Evolutionary conservation across 2,329 filamentous ascomycete genomes (phyloP).

Genomic region (Thermoascus crustaceus): DNA sequence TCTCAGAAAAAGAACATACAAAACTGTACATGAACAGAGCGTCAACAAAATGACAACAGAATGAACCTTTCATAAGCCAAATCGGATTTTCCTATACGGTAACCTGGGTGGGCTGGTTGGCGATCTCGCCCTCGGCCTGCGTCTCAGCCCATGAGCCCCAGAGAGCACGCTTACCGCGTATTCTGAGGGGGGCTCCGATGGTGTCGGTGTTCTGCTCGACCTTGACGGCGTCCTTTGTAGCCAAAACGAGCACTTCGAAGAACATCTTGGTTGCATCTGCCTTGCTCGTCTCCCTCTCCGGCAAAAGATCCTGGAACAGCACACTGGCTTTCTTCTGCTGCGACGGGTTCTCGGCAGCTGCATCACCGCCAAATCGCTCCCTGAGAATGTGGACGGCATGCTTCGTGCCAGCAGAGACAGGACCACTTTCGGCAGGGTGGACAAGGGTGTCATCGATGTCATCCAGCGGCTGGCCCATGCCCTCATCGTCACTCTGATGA

Average conservation of each 20-base stretch:
- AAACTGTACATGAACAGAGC: slow-evolving; percentile 20
- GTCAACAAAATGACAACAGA: slow-evolving; percentile 10
- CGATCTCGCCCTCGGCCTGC: slow-evolving; percentile 41
- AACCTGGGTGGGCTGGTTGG: slow-evolving; percentile 25
- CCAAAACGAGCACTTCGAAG: slow-evolving; percentile 90
- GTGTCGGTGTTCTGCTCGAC: slow-evolving; percentile 71
- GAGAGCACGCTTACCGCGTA: slow-evolving; percentile 86
- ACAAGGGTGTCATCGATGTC: slow-evolving; percentile 74
- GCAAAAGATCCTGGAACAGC: slow-evolving; percentile 84
- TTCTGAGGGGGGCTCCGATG: slow-evolving; percentile 71
- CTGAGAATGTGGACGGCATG: slow-evolving; percentile 92
- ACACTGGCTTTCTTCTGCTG: slow-evolving; percentile 69
- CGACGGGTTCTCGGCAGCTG: slow-evolving; percentile 59
- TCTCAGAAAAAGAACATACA: slow-evolving; percentile 14
- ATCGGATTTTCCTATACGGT: slow-evolving; percentile 8
- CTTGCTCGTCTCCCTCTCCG: slow-evolving; percentile 69
- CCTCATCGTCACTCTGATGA: slow-evolving; percentile 42
- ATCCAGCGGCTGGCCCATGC: slow-evolving; percentile 42
- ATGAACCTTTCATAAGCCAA: slow-evolving; percentile 6
- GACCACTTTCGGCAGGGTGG: slow-evolving; percentile 74
- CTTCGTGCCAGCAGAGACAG: slow-evolving; percentile 84
- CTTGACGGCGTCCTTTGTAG: slow-evolving; percentile 96
- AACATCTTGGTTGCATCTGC: slow-evolving; percentile 99
- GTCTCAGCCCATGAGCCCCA: slow-evolving; percentile 95
- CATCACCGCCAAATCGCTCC: slow-evolving; percentile 63